Base-by-base conservation (phyloP, 176 grass and related monocot genomes). In the Avena eriantha region DNA sequence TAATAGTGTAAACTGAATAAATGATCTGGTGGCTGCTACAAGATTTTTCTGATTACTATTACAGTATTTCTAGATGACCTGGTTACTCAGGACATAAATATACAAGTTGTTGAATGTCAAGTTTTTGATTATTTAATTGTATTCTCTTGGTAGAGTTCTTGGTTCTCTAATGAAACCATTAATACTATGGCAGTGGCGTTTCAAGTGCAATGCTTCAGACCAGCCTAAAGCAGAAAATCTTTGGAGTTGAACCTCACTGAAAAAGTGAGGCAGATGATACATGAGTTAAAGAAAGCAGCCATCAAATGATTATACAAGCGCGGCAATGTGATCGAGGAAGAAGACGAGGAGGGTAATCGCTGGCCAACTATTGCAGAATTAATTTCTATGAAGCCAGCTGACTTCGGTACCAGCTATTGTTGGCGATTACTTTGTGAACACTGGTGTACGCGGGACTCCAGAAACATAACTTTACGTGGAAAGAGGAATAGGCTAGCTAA, bases 401-500 rank as follows among this genome's bases (percentile, higher is more conserved):
- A 59, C 57, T 59, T 59, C 10, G 57, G 57, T 59, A 59, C 57
- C 19, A 22, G 3, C n/a, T 1, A 59, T 59, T 21, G 57, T 59
- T 22, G 21, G 57, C 21, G 21, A 1, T 60, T 60, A 53, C 15
- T 53, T 53, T 17, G 15, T 17, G 48, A 49, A 49, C 48, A 49
- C 11, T 49, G 55, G 55, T n/a, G 19, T n/a, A 57, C 55, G 0
- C 19, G 3, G 57, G 57, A 60, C 8, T 60, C 21, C 3, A 60
- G 57, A 23, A 23, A 22, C 21, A 60, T 23, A 3, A 23, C 8
- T 10, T 60, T 23, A 60, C 9, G 57, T 60, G 57, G 57, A 21
- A 60, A 60, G 57, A 60, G 57, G 57, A 60, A 60, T 60, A 60
- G 21, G n/a, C 57, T 60, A 60, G 57, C 57, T 60, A 60, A 60